These are phyloP conservation scores for Cicer chorassanicum DNA, from an alignment of 306 rosid species.

Conservation along the genomic window DNA sequence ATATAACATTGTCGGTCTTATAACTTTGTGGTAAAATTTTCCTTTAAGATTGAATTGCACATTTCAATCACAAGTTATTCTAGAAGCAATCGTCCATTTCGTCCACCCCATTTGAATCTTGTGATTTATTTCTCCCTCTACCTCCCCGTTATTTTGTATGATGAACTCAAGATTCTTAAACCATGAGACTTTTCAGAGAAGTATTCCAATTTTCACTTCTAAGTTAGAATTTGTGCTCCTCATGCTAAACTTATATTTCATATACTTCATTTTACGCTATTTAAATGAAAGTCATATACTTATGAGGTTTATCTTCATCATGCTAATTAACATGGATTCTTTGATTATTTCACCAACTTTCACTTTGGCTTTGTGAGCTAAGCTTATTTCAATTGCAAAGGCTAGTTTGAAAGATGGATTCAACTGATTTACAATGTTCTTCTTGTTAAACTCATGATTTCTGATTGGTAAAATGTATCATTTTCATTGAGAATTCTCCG, in stretches of 20 bases:
- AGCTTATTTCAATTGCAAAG: conserved; percentile 10
- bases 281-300: neutral
- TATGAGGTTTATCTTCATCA: neutral
- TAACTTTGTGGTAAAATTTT: neutral
- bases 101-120: neutral
- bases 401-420: conserved; percentile 3
- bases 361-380: conserved; percentile 29
- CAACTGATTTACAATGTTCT: conserved; percentile 23
- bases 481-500: no score
- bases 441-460: neutral
- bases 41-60: neutral
- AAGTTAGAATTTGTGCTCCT: neutral
- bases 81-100: neutral
- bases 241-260: neutral
- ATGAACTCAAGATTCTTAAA: neutral
- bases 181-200: neutral
- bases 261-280: neutral
- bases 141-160: neutral
- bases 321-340: conserved; percentile 8
- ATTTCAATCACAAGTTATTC: neutral
- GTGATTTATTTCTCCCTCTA: neutral
- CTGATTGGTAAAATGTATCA: no score
- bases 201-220: neutral
- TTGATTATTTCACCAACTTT: neutral
- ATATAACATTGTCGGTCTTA: neutral